Base-by-base conservation (phyloP, 1,139 yeast genomes). In the Kodamaea alishanica region DNA sequence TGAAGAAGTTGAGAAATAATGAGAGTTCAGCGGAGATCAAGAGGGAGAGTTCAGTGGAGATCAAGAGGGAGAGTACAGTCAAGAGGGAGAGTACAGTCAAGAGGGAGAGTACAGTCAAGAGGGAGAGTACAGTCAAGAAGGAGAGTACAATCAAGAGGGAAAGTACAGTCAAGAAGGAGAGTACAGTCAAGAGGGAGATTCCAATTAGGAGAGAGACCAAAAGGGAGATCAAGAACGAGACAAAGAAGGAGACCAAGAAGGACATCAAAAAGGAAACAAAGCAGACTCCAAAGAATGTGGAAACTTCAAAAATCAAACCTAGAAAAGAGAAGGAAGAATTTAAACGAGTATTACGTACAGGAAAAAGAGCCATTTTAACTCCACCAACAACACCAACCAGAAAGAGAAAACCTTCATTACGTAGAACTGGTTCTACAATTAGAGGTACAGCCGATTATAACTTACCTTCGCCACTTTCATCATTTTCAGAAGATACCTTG, bases 381-480 rank as follows among this genome's bases (percentile, higher is more conserved):
- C 67, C 67, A 6, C 68, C 67, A 8, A 34, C 58, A 9, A 62
- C 68, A 3, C 68, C 67, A n/a, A 54, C 52, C 35, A 56, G 55
- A 36, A 58, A 50, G 36, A 38, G 47, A 20, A 34, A 44, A 40
- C 55, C 54, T 2, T 43, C 53, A 6, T 39, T 49, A 24, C 36
- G 40, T 6, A 27, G 28, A 4, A 28, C 26, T 24, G 44, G 44
- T 8, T 38, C 44, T 7, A 31, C 44, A 8, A 34, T 41, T 11
- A 25, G 44, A 9, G 44, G 44, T 11, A 35, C 42, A 6, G 30
- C 35, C 2, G 42, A 42, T 20, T 44, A 37, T 11, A 48, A 45
- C 9, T 45, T 55, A 26, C 58, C 59, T 5, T 51, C 57, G 26
- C 60, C 60, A 9, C 39, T 48, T 12, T 44, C 52, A 26, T 52